These are phyloP conservation scores for Erodium trifolium DNA, from an alignment of 441 rosid genomes.

Conservation along the genomic window DNA sequence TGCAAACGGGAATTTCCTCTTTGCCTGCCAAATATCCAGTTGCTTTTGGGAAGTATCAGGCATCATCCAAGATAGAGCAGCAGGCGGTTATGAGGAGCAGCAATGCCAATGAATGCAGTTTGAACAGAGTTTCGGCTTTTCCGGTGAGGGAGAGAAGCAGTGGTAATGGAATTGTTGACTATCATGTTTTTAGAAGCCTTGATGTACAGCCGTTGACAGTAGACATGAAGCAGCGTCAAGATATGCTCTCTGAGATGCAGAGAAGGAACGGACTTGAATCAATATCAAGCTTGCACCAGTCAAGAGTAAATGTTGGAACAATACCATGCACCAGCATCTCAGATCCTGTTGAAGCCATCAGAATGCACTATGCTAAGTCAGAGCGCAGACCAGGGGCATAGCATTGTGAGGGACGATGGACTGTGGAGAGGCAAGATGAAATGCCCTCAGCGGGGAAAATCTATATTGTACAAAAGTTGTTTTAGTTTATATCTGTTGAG, in stretches of 20 bases:
- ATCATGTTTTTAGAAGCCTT: conserved; percentile 30
- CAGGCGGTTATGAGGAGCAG: conserved; percentile 28
- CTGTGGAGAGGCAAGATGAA: background rate
- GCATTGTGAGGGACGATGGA: no score
- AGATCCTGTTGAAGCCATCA: conserved; percentile 52
- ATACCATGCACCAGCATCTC: conserved; percentile 32
- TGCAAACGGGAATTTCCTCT: conserved; percentile 61
- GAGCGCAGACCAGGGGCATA: conserved; percentile 12
- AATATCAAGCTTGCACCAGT: conserved; percentile 31
- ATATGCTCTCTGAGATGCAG: conserved; percentile 23
- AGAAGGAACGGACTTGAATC: conserved; percentile 30
- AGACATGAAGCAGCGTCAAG: conserved; percentile 40
- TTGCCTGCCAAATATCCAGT: conserved; percentile 65
- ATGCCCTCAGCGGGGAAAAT: no score
- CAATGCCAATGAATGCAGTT: background rate
- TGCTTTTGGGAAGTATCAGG: conserved; percentile 38
- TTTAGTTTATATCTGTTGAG: no score
- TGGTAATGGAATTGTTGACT: conserved; percentile 35
- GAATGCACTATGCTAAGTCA: conserved; percentile 40
- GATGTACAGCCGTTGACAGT: conserved; percentile 33
- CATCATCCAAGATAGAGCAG: conserved; percentile 27
- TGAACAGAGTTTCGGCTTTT: conserved; percentile 24
- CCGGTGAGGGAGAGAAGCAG: conserved; percentile 33
- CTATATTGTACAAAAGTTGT: no score
- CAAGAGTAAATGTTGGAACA: conserved; percentile 33